phyloP scores from a whole-genome alignment of 2,329 filamentous ascomycete species.

The Fusarium poae region DNA sequence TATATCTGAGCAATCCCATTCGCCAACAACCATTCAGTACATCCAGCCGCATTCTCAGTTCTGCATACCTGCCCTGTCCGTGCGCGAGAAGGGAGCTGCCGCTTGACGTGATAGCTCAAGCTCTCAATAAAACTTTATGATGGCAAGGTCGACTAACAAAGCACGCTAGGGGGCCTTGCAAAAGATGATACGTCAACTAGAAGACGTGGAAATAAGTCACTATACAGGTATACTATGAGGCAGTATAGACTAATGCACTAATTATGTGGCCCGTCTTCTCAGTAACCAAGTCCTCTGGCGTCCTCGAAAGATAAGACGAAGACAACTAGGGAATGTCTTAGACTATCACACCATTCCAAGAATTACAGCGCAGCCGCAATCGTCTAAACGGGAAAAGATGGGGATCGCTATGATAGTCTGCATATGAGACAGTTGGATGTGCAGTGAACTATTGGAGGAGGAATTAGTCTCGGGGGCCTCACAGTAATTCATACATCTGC shows the following conservation, averaged over 20 bases:
- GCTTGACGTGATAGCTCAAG: not conserved
- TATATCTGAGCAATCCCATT: not conserved
- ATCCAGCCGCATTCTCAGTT: not conserved
- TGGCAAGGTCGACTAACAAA: not conserved
- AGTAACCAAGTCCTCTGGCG: not conserved
- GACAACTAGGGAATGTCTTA: not conserved
- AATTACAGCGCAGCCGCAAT: not conserved
- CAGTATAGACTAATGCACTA: not conserved
- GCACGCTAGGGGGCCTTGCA: not conserved
- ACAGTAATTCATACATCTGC: not conserved
- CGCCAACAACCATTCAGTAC: not conserved
- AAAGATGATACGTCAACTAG: not conserved
- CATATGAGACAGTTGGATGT: not conserved
- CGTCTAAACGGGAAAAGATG: not conserved
- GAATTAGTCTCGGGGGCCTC: conserved; percentile 1
- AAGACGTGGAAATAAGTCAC: fast-evolving
- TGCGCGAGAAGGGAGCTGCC: not conserved
- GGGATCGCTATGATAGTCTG: not conserved
- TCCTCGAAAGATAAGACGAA: not conserved
- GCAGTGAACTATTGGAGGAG: not conserved
- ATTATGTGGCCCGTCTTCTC: not conserved
- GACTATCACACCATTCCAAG: not conserved
- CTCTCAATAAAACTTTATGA: not conserved
- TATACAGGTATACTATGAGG: fast-evolving
- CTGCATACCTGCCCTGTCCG: not conserved